These are phyloP conservation scores for Backusella psychrophila DNA, from an alignment of 192 early-diverging fungal species.

Conservation along the genomic window DNA sequence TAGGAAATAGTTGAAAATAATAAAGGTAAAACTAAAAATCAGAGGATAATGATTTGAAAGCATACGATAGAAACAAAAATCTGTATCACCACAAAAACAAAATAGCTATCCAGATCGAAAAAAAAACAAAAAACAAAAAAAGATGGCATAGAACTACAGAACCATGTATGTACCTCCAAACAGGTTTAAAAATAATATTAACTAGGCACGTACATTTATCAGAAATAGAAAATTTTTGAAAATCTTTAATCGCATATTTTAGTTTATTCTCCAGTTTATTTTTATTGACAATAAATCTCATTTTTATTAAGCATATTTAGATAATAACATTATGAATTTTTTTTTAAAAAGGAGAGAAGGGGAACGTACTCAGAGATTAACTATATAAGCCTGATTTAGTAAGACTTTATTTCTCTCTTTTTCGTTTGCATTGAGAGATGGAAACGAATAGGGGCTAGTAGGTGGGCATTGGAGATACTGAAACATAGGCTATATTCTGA, in stretches of 20 bases:
- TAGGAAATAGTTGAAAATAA: background rate
- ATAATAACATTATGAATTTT: background rate
- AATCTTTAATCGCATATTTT: background rate
- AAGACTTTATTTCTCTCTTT: background rate
- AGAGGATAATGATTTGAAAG: background rate
- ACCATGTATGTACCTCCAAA: background rate
- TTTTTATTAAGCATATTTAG: slow-evolving; percentile 5
- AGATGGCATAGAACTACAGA: background rate
- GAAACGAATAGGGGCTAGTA: background rate
- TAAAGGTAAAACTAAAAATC: background rate
- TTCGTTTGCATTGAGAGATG: background rate
- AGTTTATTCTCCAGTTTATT: background rate
- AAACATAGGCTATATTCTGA: background rate
- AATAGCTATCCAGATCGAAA: background rate
- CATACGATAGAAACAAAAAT: background rate
- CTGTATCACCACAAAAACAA: background rate
- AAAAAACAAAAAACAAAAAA: background rate
- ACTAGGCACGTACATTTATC: background rate
- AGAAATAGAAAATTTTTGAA: background rate
- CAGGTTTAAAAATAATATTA: background rate
- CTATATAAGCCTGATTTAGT: background rate
- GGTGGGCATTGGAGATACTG: no score
- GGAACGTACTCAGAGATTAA: background rate
- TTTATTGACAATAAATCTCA: slow-evolving; percentile 6
- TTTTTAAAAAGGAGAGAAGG: background rate